These are phyloP conservation scores for Neonothopanus nambi DNA, from an alignment of 1,284 basidiomycete genomes.

Conservation along the genomic window DNA sequence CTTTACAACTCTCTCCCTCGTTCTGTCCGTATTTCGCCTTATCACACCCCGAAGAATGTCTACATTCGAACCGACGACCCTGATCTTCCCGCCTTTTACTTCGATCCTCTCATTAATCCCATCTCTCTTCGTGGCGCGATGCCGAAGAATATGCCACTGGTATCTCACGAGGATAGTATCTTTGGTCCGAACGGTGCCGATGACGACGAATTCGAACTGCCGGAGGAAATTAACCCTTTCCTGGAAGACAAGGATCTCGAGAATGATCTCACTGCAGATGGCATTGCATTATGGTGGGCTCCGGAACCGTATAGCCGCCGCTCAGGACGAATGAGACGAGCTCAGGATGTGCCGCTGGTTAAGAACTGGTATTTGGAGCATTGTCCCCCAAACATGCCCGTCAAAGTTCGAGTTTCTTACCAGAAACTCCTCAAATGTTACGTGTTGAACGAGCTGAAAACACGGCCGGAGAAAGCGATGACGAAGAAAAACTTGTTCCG, in stretches of 20 bases:
- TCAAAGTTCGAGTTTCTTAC: constrained; percentile 99
- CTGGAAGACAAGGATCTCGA: constrained; percentile 80
- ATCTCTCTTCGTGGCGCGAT: constrained; percentile 86
- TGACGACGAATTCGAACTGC: constrained; percentile 87
- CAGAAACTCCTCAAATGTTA: constrained; percentile 98
- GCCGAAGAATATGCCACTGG: constrained; percentile 80
- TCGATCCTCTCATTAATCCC: constrained; percentile 97
- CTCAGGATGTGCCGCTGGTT: constrained; percentile 94
- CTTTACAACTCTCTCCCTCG: constrained; percentile 98
- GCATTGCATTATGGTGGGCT: constrained; percentile 98
- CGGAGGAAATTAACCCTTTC: constrained; percentile 84
- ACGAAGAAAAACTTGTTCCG: constrained; percentile 97
- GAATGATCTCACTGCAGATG: constrained; percentile 93
- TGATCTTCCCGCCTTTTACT: constrained; percentile 99
- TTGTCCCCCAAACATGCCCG: constrained; percentile 93
- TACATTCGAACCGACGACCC: constrained; percentile 99
- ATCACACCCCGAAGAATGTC: constrained; percentile 95
- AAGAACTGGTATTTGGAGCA: constrained; percentile 99
- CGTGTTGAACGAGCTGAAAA: constrained; percentile 93
- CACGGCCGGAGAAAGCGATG: constrained; percentile 91
- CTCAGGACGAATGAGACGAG: constrained; percentile 90
- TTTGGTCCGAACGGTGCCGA: constrained; percentile 87
- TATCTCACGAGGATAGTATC: constrained; percentile 89
- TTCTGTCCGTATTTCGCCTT: constrained; percentile 89
- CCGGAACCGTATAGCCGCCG: constrained; percentile 95